Evolutionary conservation across 1,284 basidiomycete species (phyloP), one percentile per base, ranked within the genome.

Genomic region (Salmacisia buchloeana): DNA sequence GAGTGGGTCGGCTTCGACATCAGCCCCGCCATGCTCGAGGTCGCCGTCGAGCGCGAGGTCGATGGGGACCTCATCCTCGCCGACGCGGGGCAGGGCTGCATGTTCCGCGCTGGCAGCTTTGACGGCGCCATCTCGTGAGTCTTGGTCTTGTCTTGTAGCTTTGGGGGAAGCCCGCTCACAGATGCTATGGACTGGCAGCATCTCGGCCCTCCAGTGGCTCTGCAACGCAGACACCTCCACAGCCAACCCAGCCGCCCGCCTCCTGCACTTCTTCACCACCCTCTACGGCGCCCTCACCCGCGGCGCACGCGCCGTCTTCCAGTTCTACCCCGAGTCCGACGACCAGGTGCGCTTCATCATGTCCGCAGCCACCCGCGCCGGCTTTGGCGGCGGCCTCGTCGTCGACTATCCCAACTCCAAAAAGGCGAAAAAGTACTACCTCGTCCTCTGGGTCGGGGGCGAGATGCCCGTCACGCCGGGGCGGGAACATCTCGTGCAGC

Each of bases 181-280:
- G 35, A 54, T 4, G 1, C 5, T 38, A 33, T 18, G 15, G 46
- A 36, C 59, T 15, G 15, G 3, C 72, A 96, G 93, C 77, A 91
- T 99, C 77, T 98, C 96, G 23, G 96, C 97, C 27, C 84, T 99
- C 2, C 96, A 99, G 82, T 99, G 96, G 96, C 85, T 99, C 0
- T 86, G 97, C 66, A 99, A 98, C 80, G 94, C 96, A 41, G 96
- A 98, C 81, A 89, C 92, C 31, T 88, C 90, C 2, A 87, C 91
- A 68, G 90, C 92, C 63, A 94, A 93, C 1, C 96, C 96, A 0
- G 90, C 93, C 0, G 89, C 92, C 74, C 90, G 96, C 46, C 85
- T 98, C 35, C 86, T 86, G 29, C 87, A 90, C 38, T 99, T 99
- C 84, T 99, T 99, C 84, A 94, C 92, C 34, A 96, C 94, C 10